These are phyloP conservation scores for Circinella minor DNA, from an alignment of 371 early-diverging fungal species.

Conservation along the genomic window DNA sequence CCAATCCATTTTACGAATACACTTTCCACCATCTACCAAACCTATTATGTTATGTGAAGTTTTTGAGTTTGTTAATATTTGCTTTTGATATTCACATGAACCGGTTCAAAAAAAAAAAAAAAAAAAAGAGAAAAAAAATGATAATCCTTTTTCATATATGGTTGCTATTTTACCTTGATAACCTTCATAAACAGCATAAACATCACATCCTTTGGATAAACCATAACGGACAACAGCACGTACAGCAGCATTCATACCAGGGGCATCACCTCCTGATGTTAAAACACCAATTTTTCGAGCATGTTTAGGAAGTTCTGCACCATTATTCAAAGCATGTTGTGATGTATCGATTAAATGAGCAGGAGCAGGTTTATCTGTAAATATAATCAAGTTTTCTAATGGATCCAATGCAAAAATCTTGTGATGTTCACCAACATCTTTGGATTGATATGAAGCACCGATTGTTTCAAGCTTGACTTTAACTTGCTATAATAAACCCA, in stretches of 20 bases:
- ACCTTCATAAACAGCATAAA: slow-evolving; percentile 95
- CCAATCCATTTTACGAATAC: slow-evolving; percentile 88
- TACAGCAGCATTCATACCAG: slow-evolving; percentile 99
- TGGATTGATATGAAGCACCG: slow-evolving; percentile 35
- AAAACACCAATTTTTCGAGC: slow-evolving; percentile 85
- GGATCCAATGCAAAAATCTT: slow-evolving; percentile 74
- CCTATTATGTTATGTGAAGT: slow-evolving; percentile 49
- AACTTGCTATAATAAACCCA: slow-evolving; percentile 34
- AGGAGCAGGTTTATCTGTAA: slow-evolving; percentile 66
- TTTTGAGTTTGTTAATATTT: too few relatives aligned
- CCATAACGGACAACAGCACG: slow-evolving; percentile 94
- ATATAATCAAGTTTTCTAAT: slow-evolving; percentile 74
- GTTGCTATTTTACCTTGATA: slow-evolving; percentile 78
- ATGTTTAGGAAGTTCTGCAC: slow-evolving; percentile 12
- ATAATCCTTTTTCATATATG: too few relatives aligned
- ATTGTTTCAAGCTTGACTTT: slow-evolving; percentile 33
- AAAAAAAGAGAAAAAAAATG: too few relatives aligned
- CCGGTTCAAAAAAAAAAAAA: too few relatives aligned
- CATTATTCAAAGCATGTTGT: not conserved
- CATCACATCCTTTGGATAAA: slow-evolving; percentile 81
- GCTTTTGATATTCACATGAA: not conserved
- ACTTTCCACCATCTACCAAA: slow-evolving; percentile 91
- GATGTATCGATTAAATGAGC: slow-evolving; percentile 11
- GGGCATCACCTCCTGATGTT: slow-evolving; percentile 99
- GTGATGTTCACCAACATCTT: slow-evolving; percentile 1